Conservation (phyloP, 2,329 filamentous ascomycete species). For the Zymoseptoria brevis region DNA sequence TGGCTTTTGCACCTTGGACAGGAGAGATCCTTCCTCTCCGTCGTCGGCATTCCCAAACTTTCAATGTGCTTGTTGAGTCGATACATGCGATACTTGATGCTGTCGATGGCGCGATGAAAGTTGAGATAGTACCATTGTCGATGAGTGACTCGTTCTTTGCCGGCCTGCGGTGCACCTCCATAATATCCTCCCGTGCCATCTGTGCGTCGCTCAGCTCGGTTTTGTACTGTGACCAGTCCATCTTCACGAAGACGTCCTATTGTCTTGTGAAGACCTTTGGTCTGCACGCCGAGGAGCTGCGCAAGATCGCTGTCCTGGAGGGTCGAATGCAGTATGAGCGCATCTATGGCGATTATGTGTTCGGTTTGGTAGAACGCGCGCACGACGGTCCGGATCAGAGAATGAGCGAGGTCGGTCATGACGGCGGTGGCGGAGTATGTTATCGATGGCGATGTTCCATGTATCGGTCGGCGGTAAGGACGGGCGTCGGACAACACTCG, state of each 20-base stretch:
- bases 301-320: conserved; percentile 83
- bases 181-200: conserved; percentile 24
- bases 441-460: background rate
- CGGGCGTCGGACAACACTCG: conserved; percentile 10
- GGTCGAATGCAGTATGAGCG: conserved; percentile 63
- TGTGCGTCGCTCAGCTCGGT: conserved; percentile 29
- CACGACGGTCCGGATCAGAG: conserved; percentile 75
- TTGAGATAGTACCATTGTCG: conserved; percentile 97
- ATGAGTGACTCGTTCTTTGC: conserved; percentile 30
- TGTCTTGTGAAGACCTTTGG: conserved; percentile 84
- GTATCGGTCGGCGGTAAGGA: background rate
- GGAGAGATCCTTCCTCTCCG: conserved; percentile 84
- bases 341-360: conserved; percentile 74
- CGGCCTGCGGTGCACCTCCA: conserved; percentile 18
- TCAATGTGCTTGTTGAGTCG: conserved; percentile 84
- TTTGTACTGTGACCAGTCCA: conserved; percentile 72
- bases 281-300: conserved; percentile 78
- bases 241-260: conserved; percentile 80
- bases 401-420: conserved; percentile 57
- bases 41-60: conserved; percentile 65
- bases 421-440: conserved; percentile 8
- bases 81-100: conserved; percentile 90
- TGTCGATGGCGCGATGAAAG: conserved; percentile 87
- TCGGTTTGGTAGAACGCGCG: conserved; percentile 82
- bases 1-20: conserved; percentile 71